These are phyloP conservation scores for Buxus sempervirens DNA, from an alignment of 164 flowering plant genomes.

Conservation along the genomic window DNA sequence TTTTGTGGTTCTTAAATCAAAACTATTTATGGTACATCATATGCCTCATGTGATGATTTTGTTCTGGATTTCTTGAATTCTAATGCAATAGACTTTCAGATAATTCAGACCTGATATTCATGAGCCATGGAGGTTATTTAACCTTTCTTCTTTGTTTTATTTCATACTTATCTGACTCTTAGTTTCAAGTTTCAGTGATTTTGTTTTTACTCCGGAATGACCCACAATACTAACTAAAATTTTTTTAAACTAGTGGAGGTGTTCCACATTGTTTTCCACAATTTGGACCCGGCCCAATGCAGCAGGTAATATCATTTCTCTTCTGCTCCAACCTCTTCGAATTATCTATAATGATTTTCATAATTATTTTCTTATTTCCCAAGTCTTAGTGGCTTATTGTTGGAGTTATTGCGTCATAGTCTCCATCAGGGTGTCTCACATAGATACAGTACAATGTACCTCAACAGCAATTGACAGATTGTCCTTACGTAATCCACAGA, in stretches of 20 bases:
- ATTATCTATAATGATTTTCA: background rate
- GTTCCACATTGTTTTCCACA: slow-evolving; percentile 97
- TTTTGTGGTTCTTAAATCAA: background rate
- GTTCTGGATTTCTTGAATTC: background rate
- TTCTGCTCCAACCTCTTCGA: background rate
- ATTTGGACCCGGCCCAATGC: slow-evolving; percentile 94
- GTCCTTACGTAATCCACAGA: too few species aligned
- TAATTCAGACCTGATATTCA: background rate
- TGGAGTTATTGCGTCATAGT: too few species aligned
- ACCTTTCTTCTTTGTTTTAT: background rate
- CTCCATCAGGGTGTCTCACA: too few species aligned
- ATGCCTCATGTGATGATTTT: background rate
- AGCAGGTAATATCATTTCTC: slow-evolving; percentile 59
- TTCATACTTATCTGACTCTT: background rate
- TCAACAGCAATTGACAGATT: too few species aligned
- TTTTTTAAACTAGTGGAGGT: slow-evolving; percentile 66
- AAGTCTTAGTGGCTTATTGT: too few species aligned
- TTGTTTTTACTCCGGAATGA: background rate
- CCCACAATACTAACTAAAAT: slow-evolving; percentile 16
- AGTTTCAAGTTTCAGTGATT: background rate
- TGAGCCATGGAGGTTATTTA: background rate
- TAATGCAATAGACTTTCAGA: too few species aligned
- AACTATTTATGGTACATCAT: background rate
- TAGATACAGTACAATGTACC: too few species aligned
- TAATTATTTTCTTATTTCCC: background rate